phyloP scores from a whole-genome alignment of 2,329 filamentous ascomycete genomes.

The Meredithiella fracta region DNA sequence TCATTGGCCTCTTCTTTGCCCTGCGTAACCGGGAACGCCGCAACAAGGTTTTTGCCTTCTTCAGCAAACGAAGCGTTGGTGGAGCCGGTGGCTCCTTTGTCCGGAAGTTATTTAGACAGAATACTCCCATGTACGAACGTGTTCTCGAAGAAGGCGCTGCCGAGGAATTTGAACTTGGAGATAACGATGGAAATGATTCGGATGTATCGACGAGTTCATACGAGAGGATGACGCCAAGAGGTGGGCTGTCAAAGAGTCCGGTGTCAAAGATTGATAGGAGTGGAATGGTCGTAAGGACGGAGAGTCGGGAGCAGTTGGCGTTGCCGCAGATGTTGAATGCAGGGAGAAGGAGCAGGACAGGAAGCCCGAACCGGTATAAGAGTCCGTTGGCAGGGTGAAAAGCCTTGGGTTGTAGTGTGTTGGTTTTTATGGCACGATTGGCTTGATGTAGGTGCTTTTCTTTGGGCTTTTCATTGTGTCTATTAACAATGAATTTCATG shows the following conservation, averaged over 20 bases:
- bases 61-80: slow-evolving; percentile 28
- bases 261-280: slow-evolving; percentile 40
- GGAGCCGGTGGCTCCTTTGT: slow-evolving; percentile 27
- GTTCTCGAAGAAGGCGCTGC: slow-evolving; percentile 67
- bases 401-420: not conserved
- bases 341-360: slow-evolving; percentile 39
- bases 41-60: slow-evolving; percentile 19
- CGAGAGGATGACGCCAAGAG: slow-evolving; percentile 17
- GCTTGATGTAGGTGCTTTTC: too few species aligned
- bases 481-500: not conserved
- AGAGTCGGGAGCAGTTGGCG: slow-evolving; percentile 65
- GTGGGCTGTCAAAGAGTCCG: slow-evolving; percentile 8
- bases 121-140: slow-evolving; percentile 53
- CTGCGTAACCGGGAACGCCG: slow-evolving; percentile 67
- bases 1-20: slow-evolving; percentile 53
- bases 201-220: slow-evolving; percentile 23
- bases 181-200: slow-evolving; percentile 42
- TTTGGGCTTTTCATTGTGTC: too few species aligned
- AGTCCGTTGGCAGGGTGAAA: slow-evolving; percentile 10
- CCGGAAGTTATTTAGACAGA: slow-evolving; percentile 49
- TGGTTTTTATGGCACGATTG: not conserved
- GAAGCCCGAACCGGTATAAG: slow-evolving; percentile 32
- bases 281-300: slow-evolving; percentile 65
- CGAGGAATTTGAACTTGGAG: slow-evolving; percentile 62
- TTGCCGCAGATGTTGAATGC: slow-evolving; percentile 39